phyloP scores from a whole-genome alignment of 768 basidiomycete species.

The Mycena belliarum region DNA sequence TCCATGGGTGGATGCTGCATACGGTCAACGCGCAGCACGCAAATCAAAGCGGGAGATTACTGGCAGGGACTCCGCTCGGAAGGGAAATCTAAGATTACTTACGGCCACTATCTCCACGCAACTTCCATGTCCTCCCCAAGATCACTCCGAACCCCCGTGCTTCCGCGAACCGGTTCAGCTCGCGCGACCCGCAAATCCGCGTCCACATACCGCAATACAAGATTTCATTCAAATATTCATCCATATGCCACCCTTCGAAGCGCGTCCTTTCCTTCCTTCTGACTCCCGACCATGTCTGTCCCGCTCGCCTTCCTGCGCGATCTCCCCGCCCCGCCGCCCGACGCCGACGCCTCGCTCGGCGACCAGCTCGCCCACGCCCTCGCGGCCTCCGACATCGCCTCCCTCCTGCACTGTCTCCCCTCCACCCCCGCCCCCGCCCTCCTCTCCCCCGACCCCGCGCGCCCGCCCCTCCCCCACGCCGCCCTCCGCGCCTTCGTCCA shows the following conservation, averaged over 20 bases:
- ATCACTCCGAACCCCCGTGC: not conserved
- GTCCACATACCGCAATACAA: too few species aligned
- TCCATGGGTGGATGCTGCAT: too few species aligned
- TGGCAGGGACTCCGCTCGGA: too few species aligned
- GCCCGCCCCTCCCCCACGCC: conserved; percentile 37
- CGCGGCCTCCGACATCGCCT: conserved; percentile 29
- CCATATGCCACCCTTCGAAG: conserved; percentile 1
- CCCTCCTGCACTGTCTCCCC: conserved; percentile 44
- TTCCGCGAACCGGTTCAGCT: conserved; percentile 4
- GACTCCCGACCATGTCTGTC: conserved; percentile 21
- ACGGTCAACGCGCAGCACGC: too few species aligned
- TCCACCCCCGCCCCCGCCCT: conserved; percentile 37
- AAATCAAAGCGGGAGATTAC: too few species aligned
- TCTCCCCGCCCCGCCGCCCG: conserved; percentile 24
- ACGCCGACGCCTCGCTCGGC: conserved; percentile 36
- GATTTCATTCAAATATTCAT: not conserved
- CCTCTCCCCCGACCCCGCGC: conserved; percentile 38
- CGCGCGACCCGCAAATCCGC: too few species aligned
- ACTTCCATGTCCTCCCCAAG: not conserved
- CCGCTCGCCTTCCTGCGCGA: conserved; percentile 36
- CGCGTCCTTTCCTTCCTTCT: not conserved
- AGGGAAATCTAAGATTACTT: not conserved
- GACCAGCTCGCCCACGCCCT: conserved; percentile 36
- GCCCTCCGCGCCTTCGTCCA: conserved; percentile 39
- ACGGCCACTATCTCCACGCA: not conserved